Conservation (phyloP, 108 stramenopile species). For the Pseudonitzschia delicatissima region DNA sequence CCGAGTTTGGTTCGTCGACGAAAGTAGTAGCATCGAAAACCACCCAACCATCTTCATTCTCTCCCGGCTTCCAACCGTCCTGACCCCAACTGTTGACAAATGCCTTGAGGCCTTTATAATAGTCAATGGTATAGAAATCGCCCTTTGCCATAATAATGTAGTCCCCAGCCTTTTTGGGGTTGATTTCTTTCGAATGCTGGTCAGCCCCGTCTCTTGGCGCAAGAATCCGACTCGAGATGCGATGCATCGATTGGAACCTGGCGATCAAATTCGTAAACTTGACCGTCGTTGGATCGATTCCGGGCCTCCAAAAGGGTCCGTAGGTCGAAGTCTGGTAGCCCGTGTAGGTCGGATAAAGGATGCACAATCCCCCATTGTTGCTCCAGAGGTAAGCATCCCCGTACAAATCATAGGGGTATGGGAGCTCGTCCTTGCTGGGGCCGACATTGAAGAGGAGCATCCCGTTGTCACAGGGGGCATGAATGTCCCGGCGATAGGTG, state of each 20-base stretch:
- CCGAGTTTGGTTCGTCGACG: too few species aligned
- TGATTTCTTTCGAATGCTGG: conserved; percentile 15
- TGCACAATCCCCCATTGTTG: conserved; percentile 30
- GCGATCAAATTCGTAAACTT: neutral
- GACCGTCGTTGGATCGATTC: conserved; percentile 17
- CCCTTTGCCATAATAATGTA: conserved; percentile 30
- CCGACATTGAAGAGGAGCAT: conserved; percentile 38
- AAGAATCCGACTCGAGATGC: conserved; percentile 22
- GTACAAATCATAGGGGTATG: conserved; percentile 33
- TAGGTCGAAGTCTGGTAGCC: conserved; percentile 21
- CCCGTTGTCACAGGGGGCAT: conserved; percentile 36
- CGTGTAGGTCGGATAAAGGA: conserved; percentile 28
- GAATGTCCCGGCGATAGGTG: conserved; percentile 20
- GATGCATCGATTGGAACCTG: neutral
- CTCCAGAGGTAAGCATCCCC: conserved; percentile 35
- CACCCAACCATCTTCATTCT: too few species aligned
- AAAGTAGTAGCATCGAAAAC: too few species aligned
- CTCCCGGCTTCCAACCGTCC: too few species aligned
- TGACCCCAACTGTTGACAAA: conserved; percentile 23
- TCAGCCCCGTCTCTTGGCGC: neutral
- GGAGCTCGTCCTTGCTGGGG: conserved; percentile 18
- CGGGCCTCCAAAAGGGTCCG: conserved; percentile 14
- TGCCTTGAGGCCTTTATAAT: conserved; percentile 27
- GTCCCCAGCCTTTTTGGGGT: conserved; percentile 19
- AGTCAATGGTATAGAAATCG: conserved; percentile 29